Evolutionary conservation across 2,329 filamentous ascomycete genomes (phyloP).

Genomic region (Hyphodiscus sp.): DNA sequence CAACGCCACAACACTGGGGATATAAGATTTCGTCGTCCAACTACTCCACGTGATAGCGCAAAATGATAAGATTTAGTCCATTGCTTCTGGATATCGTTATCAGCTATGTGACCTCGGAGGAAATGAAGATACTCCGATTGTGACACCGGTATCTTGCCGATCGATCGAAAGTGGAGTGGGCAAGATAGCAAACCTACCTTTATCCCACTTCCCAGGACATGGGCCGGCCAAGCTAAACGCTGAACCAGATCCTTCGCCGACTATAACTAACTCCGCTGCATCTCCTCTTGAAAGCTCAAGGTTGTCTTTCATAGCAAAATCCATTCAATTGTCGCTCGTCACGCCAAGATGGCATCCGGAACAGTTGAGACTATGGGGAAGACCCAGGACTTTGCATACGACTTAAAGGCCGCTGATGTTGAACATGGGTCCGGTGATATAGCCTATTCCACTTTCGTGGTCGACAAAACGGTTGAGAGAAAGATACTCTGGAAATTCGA

Average conservation of each 20-base stretch:
- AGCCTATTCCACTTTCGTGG: slow-evolving; percentile 1
- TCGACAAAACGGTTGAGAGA: slow-evolving; percentile 9
- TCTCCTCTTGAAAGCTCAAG: too few relatives aligned
- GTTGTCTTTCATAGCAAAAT: neutral
- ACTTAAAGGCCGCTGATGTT: slow-evolving; percentile 1
- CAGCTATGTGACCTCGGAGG: neutral
- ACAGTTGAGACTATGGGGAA: neutral
- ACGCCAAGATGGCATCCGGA: neutral
- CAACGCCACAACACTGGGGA: neutral
- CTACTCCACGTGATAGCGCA: too few relatives aligned
- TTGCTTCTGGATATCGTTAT: neutral
- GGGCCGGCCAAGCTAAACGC: neutral
- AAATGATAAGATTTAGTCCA: too few relatives aligned
- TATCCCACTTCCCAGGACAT: neutral
- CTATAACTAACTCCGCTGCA: neutral
- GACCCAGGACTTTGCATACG: neutral
- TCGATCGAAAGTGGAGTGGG: neutral
- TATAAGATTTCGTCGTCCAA: neutral
- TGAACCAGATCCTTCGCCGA: neutral
- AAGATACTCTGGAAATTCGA: slow-evolving; percentile 37
- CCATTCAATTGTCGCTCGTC: neutral
- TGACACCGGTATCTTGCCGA: neutral
- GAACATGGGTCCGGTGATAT: neutral
- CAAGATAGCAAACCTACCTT: neutral
- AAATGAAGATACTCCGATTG: neutral